These are phyloP conservation scores for Wallacemonas collosoma DNA, from an alignment of 208 protist genomes.

Conservation along the genomic window DNA sequence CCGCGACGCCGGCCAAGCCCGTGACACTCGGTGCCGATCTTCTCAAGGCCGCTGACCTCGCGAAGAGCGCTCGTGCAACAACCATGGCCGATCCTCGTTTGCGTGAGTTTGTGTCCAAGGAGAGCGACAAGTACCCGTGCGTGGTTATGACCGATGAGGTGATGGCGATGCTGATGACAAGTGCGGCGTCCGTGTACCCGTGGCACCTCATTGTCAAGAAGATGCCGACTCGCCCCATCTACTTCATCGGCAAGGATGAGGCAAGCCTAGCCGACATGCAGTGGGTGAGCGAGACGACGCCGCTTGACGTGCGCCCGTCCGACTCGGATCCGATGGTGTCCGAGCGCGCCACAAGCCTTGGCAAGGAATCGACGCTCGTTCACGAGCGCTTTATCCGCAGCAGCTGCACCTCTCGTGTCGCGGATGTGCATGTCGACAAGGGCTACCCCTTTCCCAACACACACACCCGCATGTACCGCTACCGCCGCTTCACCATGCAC, in stretches of 20 bases:
- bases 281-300: conserved; percentile 84
- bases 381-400: conserved; percentile 69
- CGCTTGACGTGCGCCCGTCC: conserved; percentile 47
- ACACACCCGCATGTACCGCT: conserved; percentile 81
- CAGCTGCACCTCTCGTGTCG: conserved; percentile 50
- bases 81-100: conserved; percentile 54
- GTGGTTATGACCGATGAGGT: conserved; percentile 82
- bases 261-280: conserved; percentile 59
- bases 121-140: conserved; percentile 41
- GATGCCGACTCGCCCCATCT: conserved; percentile 41
- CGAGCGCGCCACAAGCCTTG: conserved; percentile 66
- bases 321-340: conserved; percentile 54
- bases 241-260: conserved; percentile 64
- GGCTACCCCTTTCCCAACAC: conserved; percentile 68
- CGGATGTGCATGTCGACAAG: conserved; percentile 47
- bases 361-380: conserved; percentile 73
- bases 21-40: conserved; percentile 48
- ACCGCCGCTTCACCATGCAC: conserved; percentile 83
- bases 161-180: conserved; percentile 83
- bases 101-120: conserved; percentile 44
- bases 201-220: conserved; percentile 82
- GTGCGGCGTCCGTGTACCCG: conserved; percentile 70
- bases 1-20: conserved; percentile 39
- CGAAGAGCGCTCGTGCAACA: conserved; percentile 36
- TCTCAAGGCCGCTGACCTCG: conserved; percentile 32